Evolutionary conservation across 768 basidiomycete genomes (phyloP).

Genomic region (Suillus spraguei): DNA sequence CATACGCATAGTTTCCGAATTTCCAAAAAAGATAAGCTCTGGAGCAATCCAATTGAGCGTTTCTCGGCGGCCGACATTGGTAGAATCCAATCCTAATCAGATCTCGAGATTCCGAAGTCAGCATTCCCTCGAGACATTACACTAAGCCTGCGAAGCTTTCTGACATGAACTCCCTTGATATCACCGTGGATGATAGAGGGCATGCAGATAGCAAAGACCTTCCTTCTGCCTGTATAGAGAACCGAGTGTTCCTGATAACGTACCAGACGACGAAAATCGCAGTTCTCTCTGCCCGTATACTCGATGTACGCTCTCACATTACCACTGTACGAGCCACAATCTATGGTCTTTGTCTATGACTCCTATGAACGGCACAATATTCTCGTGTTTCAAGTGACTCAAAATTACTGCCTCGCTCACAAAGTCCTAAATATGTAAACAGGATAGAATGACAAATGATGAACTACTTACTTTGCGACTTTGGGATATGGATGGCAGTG

Average conservation of each 20-base stretch:
- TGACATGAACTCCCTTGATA: constrained; percentile 35
- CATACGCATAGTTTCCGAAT: constrained; percentile 11
- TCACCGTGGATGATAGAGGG: constrained; percentile 41
- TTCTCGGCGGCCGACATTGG: constrained; percentile 19
- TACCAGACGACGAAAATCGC: constrained; percentile 15
- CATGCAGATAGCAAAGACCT: constrained; percentile 28
- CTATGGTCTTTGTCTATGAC: constrained; percentile 13
- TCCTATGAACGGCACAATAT: constrained; percentile 31
- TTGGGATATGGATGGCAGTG: neutral
- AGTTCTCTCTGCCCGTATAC: neutral
- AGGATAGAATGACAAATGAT: neutral
- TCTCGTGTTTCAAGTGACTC: constrained; percentile 26
- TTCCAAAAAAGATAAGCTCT: constrained; percentile 20
- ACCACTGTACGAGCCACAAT: constrained; percentile 25
- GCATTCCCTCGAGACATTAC: constrained; percentile 23
- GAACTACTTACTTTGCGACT: neutral
- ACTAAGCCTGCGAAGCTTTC: constrained; percentile 16
- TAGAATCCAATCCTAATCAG: constrained; percentile 28
- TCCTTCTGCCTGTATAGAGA: constrained; percentile 13
- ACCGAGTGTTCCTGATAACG: neutral
- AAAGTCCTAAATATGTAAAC: constrained; percentile 19
- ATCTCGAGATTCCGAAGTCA: constrained; percentile 32
- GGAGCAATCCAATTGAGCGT: constrained; percentile 31
- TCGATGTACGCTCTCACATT: constrained; percentile 18
- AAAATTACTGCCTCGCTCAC: constrained; percentile 32